Conservation (phyloP, 2,329 filamentous ascomycete species). For the Herpotrichia juniperi region DNA sequence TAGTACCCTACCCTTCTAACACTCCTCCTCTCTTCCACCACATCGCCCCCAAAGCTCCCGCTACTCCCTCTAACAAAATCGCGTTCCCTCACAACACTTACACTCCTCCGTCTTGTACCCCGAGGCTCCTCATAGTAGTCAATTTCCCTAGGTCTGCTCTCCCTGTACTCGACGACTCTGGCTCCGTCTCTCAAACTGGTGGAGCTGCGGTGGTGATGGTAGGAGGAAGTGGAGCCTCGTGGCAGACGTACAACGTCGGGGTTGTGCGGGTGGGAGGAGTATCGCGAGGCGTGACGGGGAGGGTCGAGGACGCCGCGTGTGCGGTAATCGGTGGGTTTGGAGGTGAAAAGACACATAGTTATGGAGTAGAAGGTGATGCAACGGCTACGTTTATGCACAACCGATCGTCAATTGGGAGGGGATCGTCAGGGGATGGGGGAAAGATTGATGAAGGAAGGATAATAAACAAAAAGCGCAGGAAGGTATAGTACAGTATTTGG, state of each 20-base stretch:
- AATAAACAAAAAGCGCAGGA: background rate
- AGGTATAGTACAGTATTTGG: background rate
- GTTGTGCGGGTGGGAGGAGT: constrained; percentile 38
- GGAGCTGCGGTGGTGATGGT: constrained; percentile 25
- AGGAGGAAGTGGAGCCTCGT: constrained; percentile 27
- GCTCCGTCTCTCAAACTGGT: constrained; percentile 24
- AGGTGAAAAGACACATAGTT: constrained; percentile 41
- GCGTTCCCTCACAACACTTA: constrained; percentile 21
- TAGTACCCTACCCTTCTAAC: constrained; percentile 36
- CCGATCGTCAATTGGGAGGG: too few relatives aligned
- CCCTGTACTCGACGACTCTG: constrained; percentile 24
- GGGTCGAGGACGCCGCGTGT: constrained; percentile 35
- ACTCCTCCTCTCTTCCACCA: constrained; percentile 34
- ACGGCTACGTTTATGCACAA: too few relatives aligned
- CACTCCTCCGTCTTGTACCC: constrained; percentile 25
- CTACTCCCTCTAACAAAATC: constrained; percentile 23
- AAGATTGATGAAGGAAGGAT: background rate
- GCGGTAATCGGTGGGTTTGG: constrained; percentile 26
- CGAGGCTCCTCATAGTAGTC: constrained; percentile 37
- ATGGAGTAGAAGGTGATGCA: background rate
- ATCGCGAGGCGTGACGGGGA: constrained; percentile 36
- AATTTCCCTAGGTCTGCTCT: constrained; percentile 19
- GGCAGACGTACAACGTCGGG: constrained; percentile 41
- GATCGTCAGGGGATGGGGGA: background rate
- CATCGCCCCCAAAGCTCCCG: constrained; percentile 32